These are phyloP conservation scores for Calonectria hawksworthii DNA, from an alignment of 2,329 filamentous ascomycete species.

Conservation along the genomic window DNA sequence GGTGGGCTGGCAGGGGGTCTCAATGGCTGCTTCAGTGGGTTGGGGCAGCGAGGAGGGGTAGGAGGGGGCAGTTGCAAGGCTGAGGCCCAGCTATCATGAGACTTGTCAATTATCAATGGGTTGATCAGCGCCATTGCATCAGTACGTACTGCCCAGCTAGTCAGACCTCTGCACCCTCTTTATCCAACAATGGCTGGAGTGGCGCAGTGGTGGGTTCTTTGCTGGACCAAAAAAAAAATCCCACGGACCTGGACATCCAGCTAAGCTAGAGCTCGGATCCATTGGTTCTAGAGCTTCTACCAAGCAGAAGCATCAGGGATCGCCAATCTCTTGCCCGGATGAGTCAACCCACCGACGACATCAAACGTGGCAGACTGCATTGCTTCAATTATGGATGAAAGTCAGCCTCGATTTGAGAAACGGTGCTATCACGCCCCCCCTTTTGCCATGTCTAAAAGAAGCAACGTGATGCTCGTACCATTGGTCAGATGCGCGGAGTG, in stretches of 20 bases:
- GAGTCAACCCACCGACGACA: slow-evolving; percentile 7
- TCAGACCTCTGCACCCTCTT: not conserved
- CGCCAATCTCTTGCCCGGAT: slow-evolving; percentile 11
- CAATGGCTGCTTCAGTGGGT: slow-evolving; percentile 2
- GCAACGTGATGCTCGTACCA: not conserved
- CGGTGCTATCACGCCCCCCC: not conserved
- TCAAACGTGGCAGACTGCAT: slow-evolving; percentile 16
- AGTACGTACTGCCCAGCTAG: not conserved
- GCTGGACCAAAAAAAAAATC: not conserved
- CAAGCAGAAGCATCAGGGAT: not conserved
- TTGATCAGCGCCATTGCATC: slow-evolving; percentile 17
- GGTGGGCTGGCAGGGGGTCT: slow-evolving; percentile 4
- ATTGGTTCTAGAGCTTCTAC: slow-evolving; percentile 15
- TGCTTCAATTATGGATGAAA: not conserved
- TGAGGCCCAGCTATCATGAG: slow-evolving; percentile 8
- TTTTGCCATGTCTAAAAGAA: not conserved
- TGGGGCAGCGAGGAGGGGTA: slow-evolving; percentile 4
- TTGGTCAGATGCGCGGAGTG: not conserved
- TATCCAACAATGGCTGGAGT: not conserved
- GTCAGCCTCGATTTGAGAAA: not conserved
- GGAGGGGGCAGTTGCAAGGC: slow-evolving; percentile 9
- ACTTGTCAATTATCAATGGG: slow-evolving; percentile 14
- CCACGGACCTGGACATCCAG: slow-evolving; percentile 8
- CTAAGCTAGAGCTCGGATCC: slow-evolving; percentile 16
- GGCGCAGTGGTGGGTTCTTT: not conserved